Percentiles rank a stretch among this genome's conserved stretches.
Conservation (phyloP, 495 filamentous ascomycete genomes). For the Jackrogersella minutella region DNA sequence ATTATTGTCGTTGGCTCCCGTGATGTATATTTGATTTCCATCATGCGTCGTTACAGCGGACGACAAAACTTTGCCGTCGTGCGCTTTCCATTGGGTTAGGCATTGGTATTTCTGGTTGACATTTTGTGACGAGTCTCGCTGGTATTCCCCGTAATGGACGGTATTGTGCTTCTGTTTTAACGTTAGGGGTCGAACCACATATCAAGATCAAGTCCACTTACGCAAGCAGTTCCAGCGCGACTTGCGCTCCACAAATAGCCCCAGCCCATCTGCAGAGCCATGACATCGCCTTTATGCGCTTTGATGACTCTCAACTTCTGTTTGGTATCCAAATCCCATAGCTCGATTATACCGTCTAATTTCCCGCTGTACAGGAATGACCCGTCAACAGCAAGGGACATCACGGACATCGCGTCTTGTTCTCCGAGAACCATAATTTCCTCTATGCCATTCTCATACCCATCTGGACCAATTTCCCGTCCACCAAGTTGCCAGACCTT, state of each 20-base stretch:
- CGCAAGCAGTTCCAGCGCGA: slow-evolving; percentile 80
- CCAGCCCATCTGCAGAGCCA: slow-evolving; percentile 82
- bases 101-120: slow-evolving; percentile 91
- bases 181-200: slow-evolving; percentile 16
- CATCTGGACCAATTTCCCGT: slow-evolving; percentile 50
- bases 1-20: slow-evolving; percentile 92
- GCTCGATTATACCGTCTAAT: slow-evolving; percentile 87
- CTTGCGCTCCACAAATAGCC: slow-evolving; percentile 85
- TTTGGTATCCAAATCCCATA: slow-evolving; percentile 95
- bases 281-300: slow-evolving; percentile 81
- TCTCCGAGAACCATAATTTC: slow-evolving; percentile 75
- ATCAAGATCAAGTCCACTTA: slow-evolving; percentile 50
- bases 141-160: slow-evolving; percentile 61
- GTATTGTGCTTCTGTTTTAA: slow-evolving; percentile 62
- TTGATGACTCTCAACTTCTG: slow-evolving; percentile 88
- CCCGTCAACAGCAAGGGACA: slow-evolving; percentile 84
- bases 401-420: slow-evolving; percentile 78
- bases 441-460: slow-evolving; percentile 57
- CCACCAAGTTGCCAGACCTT: slow-evolving; percentile 83
- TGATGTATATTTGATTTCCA: slow-evolving; percentile 79
- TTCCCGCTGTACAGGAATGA: slow-evolving; percentile 91
- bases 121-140: slow-evolving; percentile 61
- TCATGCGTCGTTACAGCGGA: slow-evolving; percentile 75
- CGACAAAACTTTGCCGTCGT: slow-evolving; percentile 86
- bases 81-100: slow-evolving; percentile 82